A percentile compares a stretch with the other conserved stretches of the same genome.
Evolutionary conservation across 805 yeast genomes (phyloP).

Genomic region (Lachancea meyersii): DNA sequence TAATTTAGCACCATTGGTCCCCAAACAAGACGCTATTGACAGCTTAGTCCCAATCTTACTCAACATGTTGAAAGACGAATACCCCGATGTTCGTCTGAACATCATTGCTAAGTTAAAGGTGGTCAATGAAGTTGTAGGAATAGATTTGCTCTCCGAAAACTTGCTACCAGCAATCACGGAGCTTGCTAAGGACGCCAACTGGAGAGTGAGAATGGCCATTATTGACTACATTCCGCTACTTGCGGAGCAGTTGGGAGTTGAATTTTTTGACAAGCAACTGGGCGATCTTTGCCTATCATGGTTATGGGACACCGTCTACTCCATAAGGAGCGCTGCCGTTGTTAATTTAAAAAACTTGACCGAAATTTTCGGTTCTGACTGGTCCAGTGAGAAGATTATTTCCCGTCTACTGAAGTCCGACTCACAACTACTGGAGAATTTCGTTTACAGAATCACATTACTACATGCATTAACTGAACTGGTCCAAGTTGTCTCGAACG

Average conservation of each 20-base stretch:
- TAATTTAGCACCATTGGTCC: constrained; percentile 76
- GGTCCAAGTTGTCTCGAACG: constrained; percentile 59
- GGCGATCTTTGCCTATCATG: constrained; percentile 92
- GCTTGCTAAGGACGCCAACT: constrained; percentile 90
- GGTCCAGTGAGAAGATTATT: constrained; percentile 86
- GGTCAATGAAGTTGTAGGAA: constrained; percentile 92
- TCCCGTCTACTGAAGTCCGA: constrained; percentile 57
- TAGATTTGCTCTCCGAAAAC: constrained; percentile 76
- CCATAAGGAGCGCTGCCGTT: constrained; percentile 95
- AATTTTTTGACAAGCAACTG: constrained; percentile 86
- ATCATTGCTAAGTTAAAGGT: constrained; percentile 87
- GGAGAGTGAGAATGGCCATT: constrained; percentile 97
- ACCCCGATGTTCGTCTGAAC: constrained; percentile 91
- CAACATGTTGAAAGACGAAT: constrained; percentile 93
- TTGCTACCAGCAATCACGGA: constrained; percentile 93
- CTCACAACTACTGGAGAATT: constrained; percentile 46
- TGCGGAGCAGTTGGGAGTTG: constrained; percentile 89
- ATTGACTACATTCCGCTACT: constrained; percentile 93
- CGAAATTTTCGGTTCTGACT: constrained; percentile 80
- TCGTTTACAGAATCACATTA: constrained; percentile 87
- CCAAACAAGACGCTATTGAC: constrained; percentile 77
- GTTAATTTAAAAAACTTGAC: constrained; percentile 72
- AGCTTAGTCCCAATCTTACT: constrained; percentile 80
- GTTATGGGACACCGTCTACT: constrained; percentile 96
- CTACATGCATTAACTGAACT: constrained; percentile 81